These are phyloP conservation scores for Purpureocillium lavendulum DNA, from an alignment of 2,329 filamentous ascomycete species.

Conservation along the genomic window DNA sequence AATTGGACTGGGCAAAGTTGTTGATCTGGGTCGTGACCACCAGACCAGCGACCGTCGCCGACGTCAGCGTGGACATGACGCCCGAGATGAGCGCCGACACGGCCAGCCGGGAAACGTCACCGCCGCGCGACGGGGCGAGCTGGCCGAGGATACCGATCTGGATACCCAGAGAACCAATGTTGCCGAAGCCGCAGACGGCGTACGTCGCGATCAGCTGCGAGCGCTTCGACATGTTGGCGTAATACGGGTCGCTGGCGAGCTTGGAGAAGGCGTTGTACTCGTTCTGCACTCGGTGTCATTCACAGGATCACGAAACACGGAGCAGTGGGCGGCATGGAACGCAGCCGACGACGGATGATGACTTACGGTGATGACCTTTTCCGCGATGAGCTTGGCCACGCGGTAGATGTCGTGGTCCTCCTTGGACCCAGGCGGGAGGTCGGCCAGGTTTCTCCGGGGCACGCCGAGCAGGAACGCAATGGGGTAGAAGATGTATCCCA, in stretches of 20 bases:
- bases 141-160: conserved; percentile 84
- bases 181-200: conserved; percentile 75
- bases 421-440: conserved; percentile 9
- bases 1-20: conserved; percentile 4
- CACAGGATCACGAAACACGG: background rate
- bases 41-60: conserved; percentile 69
- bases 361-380: conserved; percentile 68
- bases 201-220: conserved; percentile 80
- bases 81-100: conserved; percentile 71
- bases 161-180: conserved; percentile 79
- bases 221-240: conserved; percentile 54
- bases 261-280: conserved; percentile 67
- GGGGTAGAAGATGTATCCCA: conserved; percentile 72
- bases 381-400: conserved; percentile 71
- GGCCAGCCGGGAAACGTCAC: conserved; percentile 68
- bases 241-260: conserved; percentile 47
- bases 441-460: conserved; percentile 27
- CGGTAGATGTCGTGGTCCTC: conserved; percentile 55
- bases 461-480: conserved; percentile 77
- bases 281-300: conserved; percentile 38
- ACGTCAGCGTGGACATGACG: conserved; percentile 70
- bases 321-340: background rate
- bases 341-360: background rate
- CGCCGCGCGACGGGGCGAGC: conserved; percentile 64
- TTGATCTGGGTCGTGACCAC: conserved; percentile 48